Evolutionary conservation across 495 filamentous ascomycete species (phyloP).

Genomic region (Podospora appendiculata): DNA sequence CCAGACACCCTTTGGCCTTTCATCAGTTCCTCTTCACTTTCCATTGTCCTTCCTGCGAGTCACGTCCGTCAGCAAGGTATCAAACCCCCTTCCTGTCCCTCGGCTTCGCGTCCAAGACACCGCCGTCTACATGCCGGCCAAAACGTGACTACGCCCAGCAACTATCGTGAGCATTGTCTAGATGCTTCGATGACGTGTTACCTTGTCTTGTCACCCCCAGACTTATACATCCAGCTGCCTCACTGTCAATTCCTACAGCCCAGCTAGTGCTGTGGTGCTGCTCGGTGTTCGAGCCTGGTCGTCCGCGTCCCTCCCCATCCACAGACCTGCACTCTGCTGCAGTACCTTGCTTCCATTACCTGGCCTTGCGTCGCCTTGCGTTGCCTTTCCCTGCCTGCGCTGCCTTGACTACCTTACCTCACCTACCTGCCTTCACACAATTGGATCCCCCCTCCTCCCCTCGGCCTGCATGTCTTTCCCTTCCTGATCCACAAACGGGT

Average conservation of each 20-base stretch:
- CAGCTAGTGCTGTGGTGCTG: constrained; percentile 5
- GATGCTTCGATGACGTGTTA: constrained; percentile 37
- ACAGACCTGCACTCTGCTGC: constrained; percentile 25
- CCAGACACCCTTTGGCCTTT: neutral
- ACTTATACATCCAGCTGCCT: constrained; percentile 8
- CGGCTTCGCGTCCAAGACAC: constrained; percentile 7
- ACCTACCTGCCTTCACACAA: constrained; percentile 24
- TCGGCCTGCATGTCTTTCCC: constrained; percentile 35
- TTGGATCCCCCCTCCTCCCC: constrained; percentile 21
- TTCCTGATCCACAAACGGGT: constrained; percentile 28
- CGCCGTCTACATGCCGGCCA: constrained; percentile 2
- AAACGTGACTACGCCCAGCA: neutral
- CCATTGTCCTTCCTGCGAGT: neutral
- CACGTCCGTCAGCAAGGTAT: constrained; percentile 5
- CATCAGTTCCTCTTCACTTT: neutral
- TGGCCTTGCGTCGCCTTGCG: constrained; percentile 23
- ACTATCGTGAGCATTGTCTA: constrained; percentile 24
- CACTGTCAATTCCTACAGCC: constrained; percentile 15
- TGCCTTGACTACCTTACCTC: constrained; percentile 16
- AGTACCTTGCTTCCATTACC: constrained; percentile 20
- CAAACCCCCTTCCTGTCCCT: neutral
- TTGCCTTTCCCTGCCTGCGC: constrained; percentile 19
- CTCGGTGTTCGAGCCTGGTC: constrained; percentile 16
- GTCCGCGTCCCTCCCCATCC: constrained; percentile 18
- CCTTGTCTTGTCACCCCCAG: constrained; percentile 25